Evolutionary conservation across 2,329 filamentous ascomycete species (phyloP).

Genomic region (Alternaria dauci): DNA sequence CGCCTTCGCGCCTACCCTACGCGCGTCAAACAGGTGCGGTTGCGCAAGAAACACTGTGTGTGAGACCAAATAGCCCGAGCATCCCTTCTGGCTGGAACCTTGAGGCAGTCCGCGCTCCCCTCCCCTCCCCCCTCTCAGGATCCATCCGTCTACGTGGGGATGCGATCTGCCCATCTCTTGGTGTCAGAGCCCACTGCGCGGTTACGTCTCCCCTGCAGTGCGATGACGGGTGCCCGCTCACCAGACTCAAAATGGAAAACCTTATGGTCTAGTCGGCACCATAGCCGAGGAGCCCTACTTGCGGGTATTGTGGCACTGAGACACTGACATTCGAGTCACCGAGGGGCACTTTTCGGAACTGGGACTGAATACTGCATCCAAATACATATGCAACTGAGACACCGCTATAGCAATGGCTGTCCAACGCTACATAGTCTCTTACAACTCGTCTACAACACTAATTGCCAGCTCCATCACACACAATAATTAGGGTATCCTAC

Average conservation of each 20-base stretch:
- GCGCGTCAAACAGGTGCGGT: constrained; percentile 10
- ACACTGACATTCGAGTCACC: constrained; percentile 6
- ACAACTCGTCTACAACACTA: not conserved
- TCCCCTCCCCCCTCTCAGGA: not conserved
- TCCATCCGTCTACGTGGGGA: not conserved
- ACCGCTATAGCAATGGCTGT: not conserved
- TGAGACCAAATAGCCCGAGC: constrained; percentile 11
- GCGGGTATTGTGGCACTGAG: constrained; percentile 1
- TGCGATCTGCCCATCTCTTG: constrained; percentile 3
- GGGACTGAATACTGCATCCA: not conserved
- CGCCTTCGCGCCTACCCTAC: not conserved
- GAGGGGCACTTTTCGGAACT: not conserved
- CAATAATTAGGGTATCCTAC: constrained; percentile 9
- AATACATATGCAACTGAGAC: not conserved
- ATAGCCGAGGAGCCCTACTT: constrained; percentile 10
- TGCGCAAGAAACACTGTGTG: constrained; percentile 15
- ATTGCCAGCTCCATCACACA: not conserved
- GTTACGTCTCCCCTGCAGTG: constrained; percentile 13
- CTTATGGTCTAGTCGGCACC: constrained; percentile 8
- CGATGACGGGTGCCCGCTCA: constrained; percentile 12
- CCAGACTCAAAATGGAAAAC: constrained; percentile 8
- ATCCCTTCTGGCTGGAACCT: not conserved
- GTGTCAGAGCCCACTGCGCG: not conserved
- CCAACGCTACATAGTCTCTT: constrained; percentile 3
- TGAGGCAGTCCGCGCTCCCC: not conserved